Base-by-base conservation (phyloP, 768 basidiomycete species). In the Krasilnikovozyma curviuscula region DNA sequence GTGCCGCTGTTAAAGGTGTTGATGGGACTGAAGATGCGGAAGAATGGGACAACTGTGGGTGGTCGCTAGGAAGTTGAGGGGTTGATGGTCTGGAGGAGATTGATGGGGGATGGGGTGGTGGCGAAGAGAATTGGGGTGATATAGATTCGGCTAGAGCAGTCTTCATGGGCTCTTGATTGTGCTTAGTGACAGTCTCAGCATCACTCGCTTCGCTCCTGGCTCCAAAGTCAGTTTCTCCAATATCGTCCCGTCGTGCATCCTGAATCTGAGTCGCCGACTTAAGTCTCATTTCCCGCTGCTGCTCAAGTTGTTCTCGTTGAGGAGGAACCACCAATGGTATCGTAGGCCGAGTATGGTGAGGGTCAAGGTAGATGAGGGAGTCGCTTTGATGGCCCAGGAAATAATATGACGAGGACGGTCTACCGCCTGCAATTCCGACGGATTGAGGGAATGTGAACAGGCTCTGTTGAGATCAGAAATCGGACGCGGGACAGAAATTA, bases 401-500 rank as follows among this genome's bases (percentile, higher is more conserved):
- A 64, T 97, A 98, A 64, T 93, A 97, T 0, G 88, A 93, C 0
- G 84, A 88, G n/a, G 83, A 83, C 0, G 91, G 93, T 19, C 93
- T 74, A 2, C 91, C 91, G 32, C 93, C 91, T 0, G 91, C 88
- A 46, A 98, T 97, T 33, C 91, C 93, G 31, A 93, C 81, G 2
- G 81, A 84, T 66, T 97, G 91, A 0, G 89, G 89, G 64, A 88
- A 85, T 0, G 81, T 83, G 61, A 88, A 95, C 28, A 95, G 63
- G 23, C 73, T 69, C 86, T 91, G 56, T 21, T 7, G 50, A 21
- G n/a, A n/a, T n/a, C n/a, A n/a, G n/a, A n/a, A 41, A 5, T 37
- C 24, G n/a, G 18, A 47, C 42, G 34, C 31, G 34, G 23, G 14
- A 38, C 29, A 54, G 43, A 27, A 23, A 10, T 21, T 5, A 28